phyloP scores from a whole-genome alignment of 2,329 filamentous ascomycete genomes.

The Trichophyton equinum region DNA sequence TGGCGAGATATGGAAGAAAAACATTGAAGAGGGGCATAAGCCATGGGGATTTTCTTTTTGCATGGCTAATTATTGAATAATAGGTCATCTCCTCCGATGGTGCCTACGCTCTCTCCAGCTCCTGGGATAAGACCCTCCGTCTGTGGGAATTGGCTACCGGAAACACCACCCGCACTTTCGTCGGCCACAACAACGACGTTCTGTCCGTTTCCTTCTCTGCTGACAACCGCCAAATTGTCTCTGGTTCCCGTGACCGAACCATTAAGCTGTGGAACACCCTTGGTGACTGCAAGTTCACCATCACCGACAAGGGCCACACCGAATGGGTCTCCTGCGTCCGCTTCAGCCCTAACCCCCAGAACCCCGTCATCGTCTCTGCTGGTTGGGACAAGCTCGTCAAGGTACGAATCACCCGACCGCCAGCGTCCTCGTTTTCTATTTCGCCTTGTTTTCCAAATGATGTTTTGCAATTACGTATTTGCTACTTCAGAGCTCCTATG shows the following conservation, averaged over 20 bases:
- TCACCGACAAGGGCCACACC: slow-evolving; percentile 99
- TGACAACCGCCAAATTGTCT: slow-evolving; percentile 99
- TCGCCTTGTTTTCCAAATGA: slow-evolving; percentile 51
- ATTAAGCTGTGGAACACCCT: slow-evolving; percentile 99
- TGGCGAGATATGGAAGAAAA: slow-evolving; percentile 6
- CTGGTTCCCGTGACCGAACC: slow-evolving; percentile 91
- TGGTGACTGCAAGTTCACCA: slow-evolving; percentile 99
- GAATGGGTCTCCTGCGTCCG: slow-evolving; percentile 99
- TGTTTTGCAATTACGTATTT: slow-evolving; percentile 97
- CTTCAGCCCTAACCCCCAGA: slow-evolving; percentile 99
- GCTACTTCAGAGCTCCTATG: slow-evolving; percentile 97
- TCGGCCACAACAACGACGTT: slow-evolving; percentile 98
- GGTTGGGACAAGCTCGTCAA: slow-evolving; percentile 99
- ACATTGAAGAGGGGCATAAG: neutral
- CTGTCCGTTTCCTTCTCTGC: slow-evolving; percentile 99
- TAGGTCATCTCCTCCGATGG: slow-evolving; percentile 99
- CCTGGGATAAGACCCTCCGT: slow-evolving; percentile 99
- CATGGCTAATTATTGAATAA: slow-evolving; percentile 11
- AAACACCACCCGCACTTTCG: slow-evolving; percentile 93
- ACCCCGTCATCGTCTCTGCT: slow-evolving; percentile 96
- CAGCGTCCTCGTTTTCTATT: neutral
- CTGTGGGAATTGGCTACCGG: slow-evolving; percentile 98
- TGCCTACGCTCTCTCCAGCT: slow-evolving; percentile 95
- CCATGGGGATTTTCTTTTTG: neutral
- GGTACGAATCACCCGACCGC: slow-evolving; percentile 47